phyloP scores from a whole-genome alignment of 78 protist species.

The Planoprotostelium fungivorum region DNA sequence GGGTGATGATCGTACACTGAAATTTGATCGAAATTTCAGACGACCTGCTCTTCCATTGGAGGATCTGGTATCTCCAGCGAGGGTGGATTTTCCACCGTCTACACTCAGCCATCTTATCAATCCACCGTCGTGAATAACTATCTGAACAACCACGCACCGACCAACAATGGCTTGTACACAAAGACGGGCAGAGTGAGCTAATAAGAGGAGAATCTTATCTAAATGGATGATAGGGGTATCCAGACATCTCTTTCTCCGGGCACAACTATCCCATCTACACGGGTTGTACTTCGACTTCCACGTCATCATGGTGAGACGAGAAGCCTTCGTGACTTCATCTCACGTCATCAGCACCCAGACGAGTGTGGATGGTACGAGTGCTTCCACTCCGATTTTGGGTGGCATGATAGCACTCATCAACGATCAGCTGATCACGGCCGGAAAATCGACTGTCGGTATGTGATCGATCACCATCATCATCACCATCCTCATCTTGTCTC shows the following conservation, averaged over 20 bases:
- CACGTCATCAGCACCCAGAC: neutral
- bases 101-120: constrained; percentile 45
- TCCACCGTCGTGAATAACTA: constrained; percentile 8
- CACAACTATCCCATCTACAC: constrained; percentile 17
- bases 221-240: neutral
- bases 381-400: constrained; percentile 62
- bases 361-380: constrained; percentile 65
- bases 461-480: neutral
- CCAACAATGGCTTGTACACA: neutral
- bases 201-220: no score
- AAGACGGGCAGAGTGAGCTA: neutral
- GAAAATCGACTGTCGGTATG: constrained; percentile 46
- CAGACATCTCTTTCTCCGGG: constrained; percentile 19
- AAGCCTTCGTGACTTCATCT: neutral
- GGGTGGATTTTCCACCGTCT: constrained; percentile 42
- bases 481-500: neutral
- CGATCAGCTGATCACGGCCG: constrained; percentile 42
- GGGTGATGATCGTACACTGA: no score
- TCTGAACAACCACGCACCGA: neutral
- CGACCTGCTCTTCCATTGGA: constrained; percentile 8
- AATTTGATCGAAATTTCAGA: no score
- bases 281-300: neutral
- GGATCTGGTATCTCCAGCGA: constrained; percentile 41
- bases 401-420: constrained; percentile 66
- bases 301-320: neutral